Conservation (phyloP, 1,139 yeast genomes). For the Nadsonia commutata region DNA sequence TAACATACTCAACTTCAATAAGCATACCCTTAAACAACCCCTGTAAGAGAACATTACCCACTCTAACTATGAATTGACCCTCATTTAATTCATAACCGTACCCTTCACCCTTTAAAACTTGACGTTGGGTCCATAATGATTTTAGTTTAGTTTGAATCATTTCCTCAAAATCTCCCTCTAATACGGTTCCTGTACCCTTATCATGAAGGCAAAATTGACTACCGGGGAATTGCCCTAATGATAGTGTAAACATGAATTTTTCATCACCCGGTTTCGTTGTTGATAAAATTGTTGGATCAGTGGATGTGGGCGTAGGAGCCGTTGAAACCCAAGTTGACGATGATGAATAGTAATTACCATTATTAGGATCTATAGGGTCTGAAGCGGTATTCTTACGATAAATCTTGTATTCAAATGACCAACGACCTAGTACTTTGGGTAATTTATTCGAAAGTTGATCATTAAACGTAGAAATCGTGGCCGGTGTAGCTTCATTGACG, state of each 20-base stretch:
- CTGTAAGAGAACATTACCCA: slow-evolving; percentile 60
- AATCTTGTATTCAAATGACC: slow-evolving; percentile 52
- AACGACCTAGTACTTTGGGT: slow-evolving; percentile 43
- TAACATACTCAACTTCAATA: slow-evolving; percentile 33
- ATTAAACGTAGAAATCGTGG: slow-evolving; percentile 49
- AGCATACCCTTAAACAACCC: slow-evolving; percentile 61
- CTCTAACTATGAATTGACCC: slow-evolving; percentile 29
- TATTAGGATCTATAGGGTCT: no score
- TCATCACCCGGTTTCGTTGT: slow-evolving; percentile 22
- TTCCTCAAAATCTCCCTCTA: slow-evolving; percentile 20
- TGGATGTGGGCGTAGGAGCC: slow-evolving; percentile 24
- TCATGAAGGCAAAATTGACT: slow-evolving; percentile 41
- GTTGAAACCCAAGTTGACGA: no score
- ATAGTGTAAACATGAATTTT: slow-evolving; percentile 38
- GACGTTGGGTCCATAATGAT: slow-evolving; percentile 59
- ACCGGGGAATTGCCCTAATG: slow-evolving; percentile 39
- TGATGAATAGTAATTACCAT: no score
- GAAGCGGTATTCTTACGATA: slow-evolving; percentile 40
- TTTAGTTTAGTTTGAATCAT: slow-evolving; percentile 39
- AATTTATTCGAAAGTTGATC: slow-evolving; percentile 52
- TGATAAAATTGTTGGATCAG: slow-evolving; percentile 26
- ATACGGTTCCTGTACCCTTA: slow-evolving; percentile 18
- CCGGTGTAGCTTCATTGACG: slow-evolving; percentile 44
- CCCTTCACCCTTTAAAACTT: slow-evolving; percentile 66
- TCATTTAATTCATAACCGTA: slow-evolving; percentile 33